phyloP scores from a whole-genome alignment of 2,329 filamentous ascomycete species.

The Paraphoma chrysanthemicola region DNA sequence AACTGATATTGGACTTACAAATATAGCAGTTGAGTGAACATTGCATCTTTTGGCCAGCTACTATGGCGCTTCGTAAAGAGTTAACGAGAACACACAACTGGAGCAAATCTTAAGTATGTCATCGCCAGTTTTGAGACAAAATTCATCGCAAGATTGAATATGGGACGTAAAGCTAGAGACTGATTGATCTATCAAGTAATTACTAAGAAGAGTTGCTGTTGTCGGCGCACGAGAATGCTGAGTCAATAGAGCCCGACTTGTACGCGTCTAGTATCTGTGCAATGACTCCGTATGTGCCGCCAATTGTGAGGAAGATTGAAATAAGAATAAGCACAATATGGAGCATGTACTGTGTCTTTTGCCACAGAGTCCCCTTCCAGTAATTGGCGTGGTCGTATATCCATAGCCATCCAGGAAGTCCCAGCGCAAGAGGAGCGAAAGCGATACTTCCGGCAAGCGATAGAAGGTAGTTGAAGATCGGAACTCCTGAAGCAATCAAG shows the following conservation, averaged over 20 bases:
- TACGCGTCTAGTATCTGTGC: conserved; percentile 62
- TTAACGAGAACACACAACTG: too few relatives aligned
- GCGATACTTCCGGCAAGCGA: conserved; percentile 58
- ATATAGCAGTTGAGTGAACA: too few relatives aligned
- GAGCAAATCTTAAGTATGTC: too few relatives aligned
- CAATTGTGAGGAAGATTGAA: conserved; percentile 57
- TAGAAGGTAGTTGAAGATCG: conserved; percentile 62
- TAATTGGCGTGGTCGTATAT: conserved; percentile 57
- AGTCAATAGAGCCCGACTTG: conserved; percentile 54
- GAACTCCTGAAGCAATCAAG: conserved; percentile 61
- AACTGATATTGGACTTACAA: too few relatives aligned
- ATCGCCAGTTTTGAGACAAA: too few relatives aligned
- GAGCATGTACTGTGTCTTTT: conserved; percentile 49
- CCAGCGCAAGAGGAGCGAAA: conserved; percentile 60
- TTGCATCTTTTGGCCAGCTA: too few relatives aligned
- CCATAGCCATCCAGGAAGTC: conserved; percentile 60
- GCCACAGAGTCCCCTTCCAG: conserved; percentile 42
- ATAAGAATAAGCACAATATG: conserved; percentile 54
- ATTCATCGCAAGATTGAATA: too few relatives aligned
- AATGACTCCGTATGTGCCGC: conserved; percentile 59
- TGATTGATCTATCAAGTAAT: too few relatives aligned
- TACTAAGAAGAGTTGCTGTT: conserved; percentile 38
- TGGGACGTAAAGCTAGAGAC: too few relatives aligned
- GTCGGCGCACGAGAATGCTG: conserved; percentile 38
- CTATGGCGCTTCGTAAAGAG: too few relatives aligned